Conservation (phyloP, 371 early-diverging fungal genomes). For the Apophysomyces variabilis region DNA sequence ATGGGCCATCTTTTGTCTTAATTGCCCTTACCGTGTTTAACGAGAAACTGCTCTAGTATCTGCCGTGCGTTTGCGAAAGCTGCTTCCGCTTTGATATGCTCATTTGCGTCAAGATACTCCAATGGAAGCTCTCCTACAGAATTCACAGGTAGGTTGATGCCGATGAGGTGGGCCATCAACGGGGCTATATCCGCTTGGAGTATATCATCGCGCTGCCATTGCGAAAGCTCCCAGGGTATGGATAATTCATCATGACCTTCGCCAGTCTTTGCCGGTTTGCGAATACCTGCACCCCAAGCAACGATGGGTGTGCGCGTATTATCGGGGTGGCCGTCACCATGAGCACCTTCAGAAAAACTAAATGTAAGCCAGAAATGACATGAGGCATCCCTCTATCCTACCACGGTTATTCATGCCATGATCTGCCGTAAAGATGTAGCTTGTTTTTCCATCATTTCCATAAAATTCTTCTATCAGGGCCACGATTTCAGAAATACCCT, state of each 20-base stretch:
- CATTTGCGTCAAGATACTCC: constrained; percentile 69
- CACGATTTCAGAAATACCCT: constrained; percentile 70
- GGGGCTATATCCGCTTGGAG: constrained; percentile 96
- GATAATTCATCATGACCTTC: constrained; percentile 72
- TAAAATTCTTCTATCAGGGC: constrained; percentile 76
- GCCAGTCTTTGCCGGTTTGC: constrained; percentile 52
- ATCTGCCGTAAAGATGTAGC: constrained; percentile 92
- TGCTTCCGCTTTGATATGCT: constrained; percentile 72
- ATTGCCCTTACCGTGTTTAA: constrained; percentile 66
- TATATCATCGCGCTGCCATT: constrained; percentile 77
- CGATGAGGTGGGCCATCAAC: constrained; percentile 89
- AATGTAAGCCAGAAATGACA: too few relatives aligned
- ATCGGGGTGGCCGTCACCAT: constrained; percentile 96
- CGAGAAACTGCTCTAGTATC: constrained; percentile 82
- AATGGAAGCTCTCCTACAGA: constrained; percentile 91
- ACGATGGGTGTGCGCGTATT: constrained; percentile 93
- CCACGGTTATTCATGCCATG: constrained; percentile 96
- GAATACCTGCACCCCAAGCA: constrained; percentile 94
- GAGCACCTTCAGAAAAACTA: constrained; percentile 55
- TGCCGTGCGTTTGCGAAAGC: constrained; percentile 83
- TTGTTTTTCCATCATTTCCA: constrained; percentile 78
- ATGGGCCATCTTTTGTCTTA: too few relatives aligned
- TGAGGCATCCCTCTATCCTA: constrained; percentile 11
- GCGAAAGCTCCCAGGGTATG: constrained; percentile 61
- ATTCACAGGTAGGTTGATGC: constrained; percentile 87